Conservation (phyloP, 306 rosid genomes). For the Dalbergia cochinchinensis region DNA sequence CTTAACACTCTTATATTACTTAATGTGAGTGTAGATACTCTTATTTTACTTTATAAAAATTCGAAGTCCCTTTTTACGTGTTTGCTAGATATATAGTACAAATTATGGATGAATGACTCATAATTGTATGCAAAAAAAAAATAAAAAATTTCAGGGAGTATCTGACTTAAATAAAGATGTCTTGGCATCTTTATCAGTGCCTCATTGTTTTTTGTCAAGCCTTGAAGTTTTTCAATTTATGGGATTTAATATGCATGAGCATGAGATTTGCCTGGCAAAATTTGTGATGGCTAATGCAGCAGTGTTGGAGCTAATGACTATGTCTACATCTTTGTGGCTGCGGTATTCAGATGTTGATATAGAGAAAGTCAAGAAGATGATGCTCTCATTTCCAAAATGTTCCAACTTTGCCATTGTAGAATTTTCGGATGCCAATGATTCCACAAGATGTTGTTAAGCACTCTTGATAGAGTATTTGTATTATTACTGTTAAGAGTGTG, state of each 20-base stretch:
- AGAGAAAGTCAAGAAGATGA: conserved; percentile 45
- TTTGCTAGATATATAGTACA: no score
- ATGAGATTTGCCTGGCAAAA: conserved; percentile 46
- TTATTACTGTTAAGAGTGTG: neutral
- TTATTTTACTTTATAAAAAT: neutral
- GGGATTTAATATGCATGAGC: conserved; percentile 42
- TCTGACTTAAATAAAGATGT: conserved; percentile 43
- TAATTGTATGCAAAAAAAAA: neutral
- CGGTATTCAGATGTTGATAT: conserved; percentile 42
- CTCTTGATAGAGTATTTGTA: neutral
- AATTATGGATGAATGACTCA: no score
- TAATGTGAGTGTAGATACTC: conserved; percentile 49
- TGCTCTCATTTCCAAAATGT: conserved; percentile 47
- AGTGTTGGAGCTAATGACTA: conserved; percentile 42
- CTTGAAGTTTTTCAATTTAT: conserved; percentile 39
- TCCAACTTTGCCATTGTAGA: conserved; percentile 34
- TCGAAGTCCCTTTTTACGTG: no score
- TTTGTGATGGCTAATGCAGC: conserved; percentile 45
- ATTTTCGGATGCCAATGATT: conserved; percentile 27
- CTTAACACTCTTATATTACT: conserved; percentile 48
- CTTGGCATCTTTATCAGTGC: conserved; percentile 36
- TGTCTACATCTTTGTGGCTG: conserved; percentile 43
- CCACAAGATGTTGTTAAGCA: conserved; percentile 28
- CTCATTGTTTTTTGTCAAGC: conserved; percentile 48
- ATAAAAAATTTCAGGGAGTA: conserved; percentile 56